Percentiles rank a stretch among this genome's conserved stretches.
Conservation (phyloP, 2,329 filamentous ascomycete genomes). For the Immersiporthe knoxdaviesiana region DNA sequence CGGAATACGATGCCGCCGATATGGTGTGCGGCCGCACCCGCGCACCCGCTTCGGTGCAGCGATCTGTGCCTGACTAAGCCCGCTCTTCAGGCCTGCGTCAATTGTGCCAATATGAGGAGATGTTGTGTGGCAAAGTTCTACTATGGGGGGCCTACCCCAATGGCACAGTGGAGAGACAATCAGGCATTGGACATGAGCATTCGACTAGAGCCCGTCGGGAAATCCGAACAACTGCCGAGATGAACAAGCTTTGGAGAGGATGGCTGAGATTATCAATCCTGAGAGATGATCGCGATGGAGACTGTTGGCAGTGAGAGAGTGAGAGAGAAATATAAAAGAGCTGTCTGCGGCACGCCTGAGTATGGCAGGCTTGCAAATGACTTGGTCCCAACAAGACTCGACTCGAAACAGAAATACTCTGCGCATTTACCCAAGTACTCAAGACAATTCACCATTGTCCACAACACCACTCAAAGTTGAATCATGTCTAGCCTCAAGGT, state of each 20-base stretch:
- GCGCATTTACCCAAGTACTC: not conserved
- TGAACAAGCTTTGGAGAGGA: not conserved
- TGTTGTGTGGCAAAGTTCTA: not conserved
- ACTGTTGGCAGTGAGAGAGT: not conserved
- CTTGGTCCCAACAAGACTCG: not conserved
- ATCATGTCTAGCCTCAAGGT: slow-evolving; percentile 33
- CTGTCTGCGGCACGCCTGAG: not conserved
- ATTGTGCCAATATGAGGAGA: not conserved
- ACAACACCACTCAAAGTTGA: too few relatives aligned
- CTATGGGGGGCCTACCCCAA: not conserved
- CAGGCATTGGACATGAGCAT: not conserved
- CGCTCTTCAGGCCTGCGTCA: not conserved
- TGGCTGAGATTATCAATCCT: not conserved
- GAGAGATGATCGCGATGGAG: not conserved
- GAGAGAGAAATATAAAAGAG: not conserved
- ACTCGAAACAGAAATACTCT: not conserved
- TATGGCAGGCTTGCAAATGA: not conserved
- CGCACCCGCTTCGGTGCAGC: not conserved
- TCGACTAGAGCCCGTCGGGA: not conserved
- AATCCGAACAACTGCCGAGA: not conserved
- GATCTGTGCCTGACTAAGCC: not conserved
- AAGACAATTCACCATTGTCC: not conserved
- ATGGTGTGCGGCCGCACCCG: slow-evolving; percentile 4
- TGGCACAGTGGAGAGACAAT: not conserved
- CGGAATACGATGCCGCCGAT: slow-evolving; percentile 7